These are phyloP conservation scores for Ulota crispa DNA, from an alignment of 225 moss, liverwort and hornwort genomes.

Conservation along the genomic window DNA sequence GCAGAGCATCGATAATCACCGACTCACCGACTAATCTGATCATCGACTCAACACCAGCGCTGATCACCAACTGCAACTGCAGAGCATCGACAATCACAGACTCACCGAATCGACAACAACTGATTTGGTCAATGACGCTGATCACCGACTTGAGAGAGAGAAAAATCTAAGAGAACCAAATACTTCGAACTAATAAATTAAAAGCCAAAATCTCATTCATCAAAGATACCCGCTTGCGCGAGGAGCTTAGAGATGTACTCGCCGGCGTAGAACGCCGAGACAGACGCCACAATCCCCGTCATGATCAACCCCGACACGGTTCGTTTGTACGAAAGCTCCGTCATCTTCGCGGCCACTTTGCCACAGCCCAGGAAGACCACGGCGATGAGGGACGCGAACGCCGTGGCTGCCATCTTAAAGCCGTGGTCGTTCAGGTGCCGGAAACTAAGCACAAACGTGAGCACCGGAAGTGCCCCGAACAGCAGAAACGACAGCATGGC, in stretches of 20 bases:
- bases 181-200: not conserved
- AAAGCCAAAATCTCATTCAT: constrained; percentile 13
- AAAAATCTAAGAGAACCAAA: constrained; percentile 21
- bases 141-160: not conserved
- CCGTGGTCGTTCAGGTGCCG: constrained; percentile 42
- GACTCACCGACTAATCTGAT: no score
- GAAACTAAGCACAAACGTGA: constrained; percentile 75
- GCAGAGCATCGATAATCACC: no score
- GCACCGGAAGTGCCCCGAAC: constrained; percentile 63
- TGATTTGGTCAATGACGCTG: no score
- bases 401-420: constrained; percentile 71
- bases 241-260: constrained; percentile 48
- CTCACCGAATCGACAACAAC: no score
- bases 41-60: no score
- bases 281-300: constrained; percentile 54
- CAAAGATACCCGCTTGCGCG: constrained; percentile 44
- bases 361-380: constrained; percentile 68
- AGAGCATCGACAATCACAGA: no score
- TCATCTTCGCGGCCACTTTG: constrained; percentile 66
- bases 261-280: constrained; percentile 63
- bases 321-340: constrained; percentile 37
- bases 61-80: no score
- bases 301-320: constrained; percentile 48
- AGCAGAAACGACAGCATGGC: constrained; percentile 65
- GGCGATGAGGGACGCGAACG: constrained; percentile 46